Evolutionary conservation across 2,329 filamentous ascomycete species (phyloP).

Genomic region (Elsinoe batatas): DNA sequence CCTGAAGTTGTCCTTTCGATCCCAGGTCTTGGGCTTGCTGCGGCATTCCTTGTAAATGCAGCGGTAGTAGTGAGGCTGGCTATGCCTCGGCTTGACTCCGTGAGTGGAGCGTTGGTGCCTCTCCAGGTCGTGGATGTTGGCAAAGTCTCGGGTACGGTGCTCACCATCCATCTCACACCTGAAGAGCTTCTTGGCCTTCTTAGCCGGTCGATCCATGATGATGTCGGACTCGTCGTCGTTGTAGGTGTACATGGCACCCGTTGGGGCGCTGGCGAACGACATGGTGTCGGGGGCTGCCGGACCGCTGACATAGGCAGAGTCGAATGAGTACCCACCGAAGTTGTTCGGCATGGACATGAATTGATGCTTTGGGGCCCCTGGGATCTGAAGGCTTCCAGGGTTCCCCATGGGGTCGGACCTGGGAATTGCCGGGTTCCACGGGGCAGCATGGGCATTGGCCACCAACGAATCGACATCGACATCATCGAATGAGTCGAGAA

Average conservation of each 20-base stretch:
- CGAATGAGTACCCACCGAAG: slow-evolving; percentile 6
- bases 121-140: slow-evolving; percentile 70
- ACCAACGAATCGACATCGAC: neutral
- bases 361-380: slow-evolving; percentile 6
- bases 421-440: slow-evolving; percentile 10
- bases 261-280: slow-evolving; percentile 4
- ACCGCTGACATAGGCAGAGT: slow-evolving; percentile 10
- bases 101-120: slow-evolving; percentile 70
- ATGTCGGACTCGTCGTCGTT: slow-evolving; percentile 13
- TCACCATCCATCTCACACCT: slow-evolving; percentile 53
- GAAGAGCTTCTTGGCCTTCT: slow-evolving; percentile 55
- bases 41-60: slow-evolving; percentile 51
- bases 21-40: slow-evolving; percentile 61
- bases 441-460: neutral
- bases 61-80: slow-evolving; percentile 45
- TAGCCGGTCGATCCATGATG: slow-evolving; percentile 55
- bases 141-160: slow-evolving; percentile 54
- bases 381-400: neutral
- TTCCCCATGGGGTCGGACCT: neutral
- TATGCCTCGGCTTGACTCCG: slow-evolving; percentile 35
- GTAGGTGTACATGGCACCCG: neutral
- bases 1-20: slow-evolving; percentile 76
- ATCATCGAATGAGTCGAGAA: neutral
- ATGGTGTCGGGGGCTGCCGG: slow-evolving; percentile 7
- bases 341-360: slow-evolving; percentile 10